Evolutionary conservation across 164 flowering plant species (phyloP), one percentile per base, ranked within the genome.

Genomic region (Cinnamomum micranthum): DNA sequence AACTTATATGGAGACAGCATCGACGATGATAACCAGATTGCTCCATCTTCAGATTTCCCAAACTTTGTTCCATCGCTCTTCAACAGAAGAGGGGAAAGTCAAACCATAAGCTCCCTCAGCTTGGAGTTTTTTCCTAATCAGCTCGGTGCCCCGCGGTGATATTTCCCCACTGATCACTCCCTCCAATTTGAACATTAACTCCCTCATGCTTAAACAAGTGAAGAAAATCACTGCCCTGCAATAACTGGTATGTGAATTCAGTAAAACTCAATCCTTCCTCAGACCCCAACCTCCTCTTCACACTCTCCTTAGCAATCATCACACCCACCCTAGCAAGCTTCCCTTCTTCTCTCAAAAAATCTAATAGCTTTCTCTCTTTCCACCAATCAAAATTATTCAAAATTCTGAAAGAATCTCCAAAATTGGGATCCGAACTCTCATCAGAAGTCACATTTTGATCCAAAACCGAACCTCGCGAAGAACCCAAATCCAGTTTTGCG

Each of bases 91-190:
- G 95, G n/a, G 95, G 75, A 91, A 91, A 64, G 97, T 91, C 73
- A 91, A 74, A 0, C 94, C 97, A 78, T 88, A 91, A 0, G 89
- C 94, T 22, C 84, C 88, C 15, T 90, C 91, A 1, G 78, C 73
- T 62, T 84, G 88, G 28, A 87, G 76, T 77, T 87, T 86, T 47
- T 86, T 88, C 66, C 94, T 77, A 73, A 93, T 88, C 27, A 93
- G 71, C 33, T 93, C 95, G 2, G 97, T 92, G 35, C 97, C 95
- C n/a, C 14, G 94, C 95, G 15, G 94, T 92, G 22, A 92, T 91
- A 76, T 91, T 92, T 0, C 95, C 97, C 97, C 95, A 92, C 63
- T 91, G 94, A 79, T 92, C 95, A 75, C 94, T 89, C 3, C 97
- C 97, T 6, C 97, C 97, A 60, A 93, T 88, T 65, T 93, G 97